A percentile compares a stretch with the other conserved stretches of the same genome.
Evolutionary conservation across 73 alveolate genomes (phyloP).

Genomic region (Stentor coeruleus): DNA sequence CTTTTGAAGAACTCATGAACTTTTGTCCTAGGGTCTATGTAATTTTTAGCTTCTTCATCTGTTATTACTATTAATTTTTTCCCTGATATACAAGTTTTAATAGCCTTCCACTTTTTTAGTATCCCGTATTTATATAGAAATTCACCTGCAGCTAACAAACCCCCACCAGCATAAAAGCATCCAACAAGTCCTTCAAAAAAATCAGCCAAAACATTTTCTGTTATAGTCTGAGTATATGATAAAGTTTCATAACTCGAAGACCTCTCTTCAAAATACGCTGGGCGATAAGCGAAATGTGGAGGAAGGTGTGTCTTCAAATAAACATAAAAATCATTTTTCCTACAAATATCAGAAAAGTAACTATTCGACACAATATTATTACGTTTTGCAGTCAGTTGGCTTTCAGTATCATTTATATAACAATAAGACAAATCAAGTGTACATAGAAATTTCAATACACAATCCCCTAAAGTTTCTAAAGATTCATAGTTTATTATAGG

Average conservation of each 20-base stretch:
- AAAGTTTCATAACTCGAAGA: neutral
- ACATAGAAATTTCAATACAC: neutral
- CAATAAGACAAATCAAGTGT: neutral
- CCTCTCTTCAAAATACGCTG: neutral
- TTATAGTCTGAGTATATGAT: neutral
- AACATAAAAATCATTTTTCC: neutral
- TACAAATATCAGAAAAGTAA: neutral
- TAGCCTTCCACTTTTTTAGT: neutral
- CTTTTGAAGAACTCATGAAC: neutral
- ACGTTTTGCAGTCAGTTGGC: neutral
- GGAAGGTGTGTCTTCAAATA: neutral
- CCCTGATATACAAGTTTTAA: neutral
- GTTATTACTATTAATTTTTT: neutral
- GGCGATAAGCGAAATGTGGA: neutral
- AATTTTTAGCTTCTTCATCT: neutral
- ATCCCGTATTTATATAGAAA: neutral
- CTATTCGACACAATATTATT: neutral
- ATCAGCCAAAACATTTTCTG: slow-evolving; percentile 1
- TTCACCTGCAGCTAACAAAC: neutral
- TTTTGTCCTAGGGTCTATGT: neutral
- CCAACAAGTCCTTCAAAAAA: neutral
- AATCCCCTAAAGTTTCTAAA: neutral
- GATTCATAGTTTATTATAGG: neutral
- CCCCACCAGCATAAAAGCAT: neutral
- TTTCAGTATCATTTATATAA: neutral